Conservation (phyloP, 768 basidiomycete genomes). For the Pisolithus marmoratus region DNA sequence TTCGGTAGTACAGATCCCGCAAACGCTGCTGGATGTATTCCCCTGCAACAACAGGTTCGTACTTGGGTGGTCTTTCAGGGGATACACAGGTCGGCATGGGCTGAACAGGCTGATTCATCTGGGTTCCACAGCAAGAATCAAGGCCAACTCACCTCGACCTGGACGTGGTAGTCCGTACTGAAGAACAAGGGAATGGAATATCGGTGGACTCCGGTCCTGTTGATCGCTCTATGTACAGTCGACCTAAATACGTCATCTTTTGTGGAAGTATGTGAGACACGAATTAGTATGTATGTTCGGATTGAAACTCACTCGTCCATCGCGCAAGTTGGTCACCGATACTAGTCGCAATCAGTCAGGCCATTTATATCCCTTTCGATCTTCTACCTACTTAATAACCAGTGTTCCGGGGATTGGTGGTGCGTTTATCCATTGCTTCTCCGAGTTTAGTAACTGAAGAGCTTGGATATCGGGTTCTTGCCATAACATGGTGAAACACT, state of each 20-base stretch:
- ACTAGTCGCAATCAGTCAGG: too few relatives aligned
- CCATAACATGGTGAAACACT: too few relatives aligned
- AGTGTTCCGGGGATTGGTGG: too few relatives aligned
- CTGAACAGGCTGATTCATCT: slow-evolving; percentile 9
- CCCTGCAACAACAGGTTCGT: slow-evolving; percentile 70
- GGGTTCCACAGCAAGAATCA: neutral
- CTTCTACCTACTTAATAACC: too few relatives aligned
- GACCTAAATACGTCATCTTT: slow-evolving; percentile 87
- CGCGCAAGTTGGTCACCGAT: too few relatives aligned
- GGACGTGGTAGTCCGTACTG: slow-evolving; percentile 82
- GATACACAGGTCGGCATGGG: slow-evolving; percentile 47
- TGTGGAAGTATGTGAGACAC: too few relatives aligned
- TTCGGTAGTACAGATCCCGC: slow-evolving; percentile 35
- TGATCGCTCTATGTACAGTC: slow-evolving; percentile 82
- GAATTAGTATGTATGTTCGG: too few relatives aligned
- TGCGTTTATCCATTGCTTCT: too few relatives aligned
- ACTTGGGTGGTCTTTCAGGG: slow-evolving; percentile 53
- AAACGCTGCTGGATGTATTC: slow-evolving; percentile 77
- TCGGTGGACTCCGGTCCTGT: slow-evolving; percentile 60
- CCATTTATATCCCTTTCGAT: too few relatives aligned
- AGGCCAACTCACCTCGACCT: slow-evolving; percentile 53
- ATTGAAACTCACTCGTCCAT: too few relatives aligned
- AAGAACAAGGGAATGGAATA: slow-evolving; percentile 91
- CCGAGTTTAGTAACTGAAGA: too few relatives aligned
- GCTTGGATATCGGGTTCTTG: too few relatives aligned